A percentile compares a stretch with the other conserved stretches of the same genome.
phyloP scores from a whole-genome alignment of 768 basidiomycete species.

The Mycena filopes region DNA sequence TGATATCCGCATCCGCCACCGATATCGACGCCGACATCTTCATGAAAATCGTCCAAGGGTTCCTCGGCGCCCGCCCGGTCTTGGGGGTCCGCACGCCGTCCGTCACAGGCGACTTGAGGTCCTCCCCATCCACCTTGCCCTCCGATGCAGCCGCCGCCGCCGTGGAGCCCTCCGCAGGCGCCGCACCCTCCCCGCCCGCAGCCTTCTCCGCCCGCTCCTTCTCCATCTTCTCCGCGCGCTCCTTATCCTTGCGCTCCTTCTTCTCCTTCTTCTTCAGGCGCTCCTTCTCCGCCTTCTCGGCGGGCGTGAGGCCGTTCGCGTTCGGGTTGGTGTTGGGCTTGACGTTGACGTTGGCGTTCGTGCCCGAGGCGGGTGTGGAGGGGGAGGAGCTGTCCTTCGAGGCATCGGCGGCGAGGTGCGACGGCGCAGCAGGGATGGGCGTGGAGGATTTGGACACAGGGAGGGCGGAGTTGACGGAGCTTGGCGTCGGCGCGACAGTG shows the following conservation, averaged over 20 bases:
- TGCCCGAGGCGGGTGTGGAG: constrained; percentile 42
- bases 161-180: constrained; percentile 34
- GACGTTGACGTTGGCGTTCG: too few relatives aligned
- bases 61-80: constrained; percentile 66
- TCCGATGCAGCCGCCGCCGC: constrained; percentile 44
- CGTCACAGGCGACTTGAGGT: constrained; percentile 65
- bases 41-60: constrained; percentile 91
- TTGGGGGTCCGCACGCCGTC: constrained; percentile 78
- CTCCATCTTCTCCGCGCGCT: constrained; percentile 55
- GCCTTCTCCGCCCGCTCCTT: constrained; percentile 54
- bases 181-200: constrained; percentile 36
- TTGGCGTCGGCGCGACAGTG: constrained; percentile 68
- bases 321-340: constrained; percentile 50
- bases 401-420: constrained; percentile 41
- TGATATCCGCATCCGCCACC: constrained; percentile 71
- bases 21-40: constrained; percentile 60
- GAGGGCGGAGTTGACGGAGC: constrained; percentile 63
- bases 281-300: constrained; percentile 69
- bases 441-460: constrained; percentile 47
- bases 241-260: constrained; percentile 54
- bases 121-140: constrained; percentile 42
- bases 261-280: constrained; percentile 69
- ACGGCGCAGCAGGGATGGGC: constrained; percentile 49
- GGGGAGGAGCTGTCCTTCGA: constrained; percentile 48
- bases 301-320: constrained; percentile 50